phyloP scores from a whole-genome alignment of 2,329 filamentous ascomycete species.

The Cladophialophora yegresii region DNA sequence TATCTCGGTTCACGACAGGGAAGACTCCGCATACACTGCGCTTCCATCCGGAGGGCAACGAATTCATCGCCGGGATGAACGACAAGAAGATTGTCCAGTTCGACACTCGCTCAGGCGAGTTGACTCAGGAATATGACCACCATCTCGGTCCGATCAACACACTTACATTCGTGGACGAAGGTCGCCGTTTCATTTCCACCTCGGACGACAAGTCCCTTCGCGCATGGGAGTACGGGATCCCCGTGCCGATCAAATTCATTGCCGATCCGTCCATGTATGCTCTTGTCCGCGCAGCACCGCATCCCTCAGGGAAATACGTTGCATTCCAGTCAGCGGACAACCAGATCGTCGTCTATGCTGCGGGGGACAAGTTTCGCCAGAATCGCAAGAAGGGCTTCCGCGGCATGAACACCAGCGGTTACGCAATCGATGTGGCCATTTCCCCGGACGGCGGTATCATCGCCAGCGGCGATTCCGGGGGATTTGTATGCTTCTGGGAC shows the following conservation, averaged over 20 bases:
- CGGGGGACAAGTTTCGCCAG: constrained; percentile 92
- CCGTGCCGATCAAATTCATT: constrained; percentile 97
- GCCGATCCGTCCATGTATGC: constrained; percentile 98
- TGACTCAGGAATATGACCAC: constrained; percentile 97
- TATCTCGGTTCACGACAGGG: constrained; percentile 86
- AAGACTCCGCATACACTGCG: constrained; percentile 93
- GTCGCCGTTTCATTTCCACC: constrained; percentile 94
- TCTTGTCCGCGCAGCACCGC: constrained; percentile 79
- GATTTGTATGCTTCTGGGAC: constrained; percentile 95
- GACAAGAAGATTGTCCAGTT: constrained; percentile 99
- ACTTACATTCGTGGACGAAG: constrained; percentile 91
- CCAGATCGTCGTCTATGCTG: constrained; percentile 92
- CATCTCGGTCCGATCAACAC: constrained; percentile 98
- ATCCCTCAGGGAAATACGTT: constrained; percentile 90
- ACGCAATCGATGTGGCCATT: constrained; percentile 85
- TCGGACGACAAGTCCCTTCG: constrained; percentile 95
- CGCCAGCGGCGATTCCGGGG: constrained; percentile 79
- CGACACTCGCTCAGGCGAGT: constrained; percentile 77
- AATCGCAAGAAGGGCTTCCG: constrained; percentile 97
- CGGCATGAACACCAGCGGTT: constrained; percentile 93
- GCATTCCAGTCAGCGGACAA: constrained; percentile 94
- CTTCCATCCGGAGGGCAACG: constrained; percentile 86
- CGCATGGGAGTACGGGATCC: constrained; percentile 98
- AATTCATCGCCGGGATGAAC: constrained; percentile 95
- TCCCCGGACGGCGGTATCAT: constrained; percentile 92